Base-by-base conservation (phyloP, 2,329 filamentous ascomycete genomes). In the Curvularia lunata region DNA sequence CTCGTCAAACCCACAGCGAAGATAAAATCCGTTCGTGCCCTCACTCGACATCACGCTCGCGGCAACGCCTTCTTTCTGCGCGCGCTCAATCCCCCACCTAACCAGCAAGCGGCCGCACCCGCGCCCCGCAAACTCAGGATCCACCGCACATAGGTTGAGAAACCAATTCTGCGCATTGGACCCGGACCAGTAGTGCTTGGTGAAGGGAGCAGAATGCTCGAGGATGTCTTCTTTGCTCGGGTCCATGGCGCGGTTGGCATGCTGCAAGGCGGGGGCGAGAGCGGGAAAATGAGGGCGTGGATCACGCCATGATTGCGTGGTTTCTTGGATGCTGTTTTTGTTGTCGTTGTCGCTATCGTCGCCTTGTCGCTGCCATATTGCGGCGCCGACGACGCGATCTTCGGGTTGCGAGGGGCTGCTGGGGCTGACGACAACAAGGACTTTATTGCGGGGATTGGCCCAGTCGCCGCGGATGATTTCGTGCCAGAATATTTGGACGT, bases 21-120 rank as follows among this genome's bases (percentile, higher is more conserved):
- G 52, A 52, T 80, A 82, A 54, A 82, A 83, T 0, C 42, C 63
- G 30, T 81, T 77, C n/a, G 75, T 80, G 1, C 71, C 73, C 3
- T 73, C 62, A 4, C 76, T 75, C 37, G 75, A 71, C 18, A 79
- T 68, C 0, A 82, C 77, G 18, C 75, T 78, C 25, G 79, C 74
- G 50, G 67, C 69, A 6, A 81, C 59, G 0, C 68, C 71, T 8
- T 81, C 79, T 4, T 64, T 53, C 41, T 72, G 58, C 0, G 79
- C 78, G 21, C 69, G 62, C 0, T 77, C 65, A 1, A 82, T 60
- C 0, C 81, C 81, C 79, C 79, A 81, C 25, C 68, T 52, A 5
- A 81, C 79, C 6, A 83, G 73, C 23, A 62, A 59, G 3, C 68
- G 69, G 0, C 80, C 81, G 8, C 76, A 53, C 1, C 75, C 77